phyloP scores from a whole-genome alignment of 2,329 filamentous ascomycete species.

The Trichoderma sp. region DNA sequence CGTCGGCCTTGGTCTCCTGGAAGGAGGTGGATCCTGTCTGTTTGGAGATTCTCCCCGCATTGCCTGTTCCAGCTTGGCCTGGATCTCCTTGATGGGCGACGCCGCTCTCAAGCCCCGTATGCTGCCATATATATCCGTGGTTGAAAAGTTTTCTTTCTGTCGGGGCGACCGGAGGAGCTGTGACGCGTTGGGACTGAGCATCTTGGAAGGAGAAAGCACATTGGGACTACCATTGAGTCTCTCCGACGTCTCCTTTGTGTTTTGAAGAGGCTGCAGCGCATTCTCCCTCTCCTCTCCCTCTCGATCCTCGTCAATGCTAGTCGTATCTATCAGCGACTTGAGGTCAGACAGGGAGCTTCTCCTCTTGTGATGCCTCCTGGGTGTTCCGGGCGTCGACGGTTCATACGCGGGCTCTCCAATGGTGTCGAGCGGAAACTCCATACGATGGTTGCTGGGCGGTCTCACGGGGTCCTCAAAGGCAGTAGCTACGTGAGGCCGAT shows the following conservation, averaged over 20 bases:
- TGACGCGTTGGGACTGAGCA: constrained; percentile 51
- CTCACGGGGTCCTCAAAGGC: constrained; percentile 62
- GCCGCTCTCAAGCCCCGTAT: constrained; percentile 20
- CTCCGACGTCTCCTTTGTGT: constrained; percentile 57
- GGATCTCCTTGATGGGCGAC: constrained; percentile 22
- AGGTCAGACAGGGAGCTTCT: constrained; percentile 91
- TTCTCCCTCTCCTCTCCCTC: constrained; percentile 24
- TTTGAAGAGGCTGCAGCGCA: constrained; percentile 51
- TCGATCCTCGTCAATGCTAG: constrained; percentile 49
- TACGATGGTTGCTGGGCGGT: constrained; percentile 59
- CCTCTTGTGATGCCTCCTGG: constrained; percentile 68
- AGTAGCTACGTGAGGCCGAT: constrained; percentile 61
- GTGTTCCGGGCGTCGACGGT: constrained; percentile 42
- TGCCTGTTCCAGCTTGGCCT: constrained; percentile 25
- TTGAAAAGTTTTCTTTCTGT: constrained; percentile 47
- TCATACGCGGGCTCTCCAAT: constrained; percentile 60
- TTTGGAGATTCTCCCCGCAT: constrained; percentile 28
- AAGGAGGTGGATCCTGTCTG: constrained; percentile 28
- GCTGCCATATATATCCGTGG: constrained; percentile 30
- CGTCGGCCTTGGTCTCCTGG: constrained; percentile 31
- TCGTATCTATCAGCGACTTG: constrained; percentile 65
- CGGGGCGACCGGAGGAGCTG: constrained; percentile 46
- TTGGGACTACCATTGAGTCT: constrained; percentile 58
- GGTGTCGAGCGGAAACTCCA: constrained; percentile 59
- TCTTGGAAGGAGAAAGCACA: constrained; percentile 50